Percentiles rank a stretch among this genome's conserved stretches.
Conservation (phyloP, 1,284 basidiomycete species). For the Malassezia obtusa region DNA sequence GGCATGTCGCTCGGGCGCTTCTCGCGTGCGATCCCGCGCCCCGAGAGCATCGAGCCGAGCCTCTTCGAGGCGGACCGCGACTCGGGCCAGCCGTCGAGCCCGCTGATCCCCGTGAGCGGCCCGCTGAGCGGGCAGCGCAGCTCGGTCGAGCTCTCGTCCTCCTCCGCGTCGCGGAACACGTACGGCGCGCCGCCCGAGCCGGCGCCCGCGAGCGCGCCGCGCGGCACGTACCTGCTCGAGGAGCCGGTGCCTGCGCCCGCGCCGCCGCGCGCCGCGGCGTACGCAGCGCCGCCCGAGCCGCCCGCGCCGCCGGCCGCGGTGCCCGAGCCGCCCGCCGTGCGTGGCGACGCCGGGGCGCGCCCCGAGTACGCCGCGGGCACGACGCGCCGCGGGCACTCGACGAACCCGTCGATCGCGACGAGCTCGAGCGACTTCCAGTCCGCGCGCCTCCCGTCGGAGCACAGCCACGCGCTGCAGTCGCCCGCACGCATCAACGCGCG, state of each 20-base stretch:
- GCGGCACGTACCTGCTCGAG: too few relatives aligned
- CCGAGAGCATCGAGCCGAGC: slow-evolving; percentile 18
- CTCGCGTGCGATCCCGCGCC: neutral
- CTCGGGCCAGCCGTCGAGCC: slow-evolving; percentile 10
- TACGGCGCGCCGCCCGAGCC: neutral
- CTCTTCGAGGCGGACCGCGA: slow-evolving; percentile 11
- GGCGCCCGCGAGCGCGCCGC: too few relatives aligned
- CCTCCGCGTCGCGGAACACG: neutral
- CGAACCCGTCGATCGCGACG: neutral
- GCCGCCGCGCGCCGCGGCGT: neutral
- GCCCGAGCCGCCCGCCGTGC: too few relatives aligned
- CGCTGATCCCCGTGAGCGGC: slow-evolving; percentile 12
- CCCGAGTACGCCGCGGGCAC: neutral
- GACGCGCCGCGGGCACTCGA: neutral
- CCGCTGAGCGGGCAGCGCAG: slow-evolving; percentile 14
- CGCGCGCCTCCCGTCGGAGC: neutral
- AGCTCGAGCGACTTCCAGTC: slow-evolving; percentile 2
- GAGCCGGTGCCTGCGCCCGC: neutral
- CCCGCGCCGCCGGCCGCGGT: neutral
- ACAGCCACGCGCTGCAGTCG: neutral
- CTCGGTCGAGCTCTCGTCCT: neutral
- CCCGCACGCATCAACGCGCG: neutral
- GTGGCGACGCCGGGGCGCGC: too few relatives aligned
- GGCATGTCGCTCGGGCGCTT: slow-evolving; percentile 2
- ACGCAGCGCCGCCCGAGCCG: too few relatives aligned